A percentile compares a stretch with the other conserved stretches of the same genome.
These are phyloP conservation scores for Trametes punicea DNA, from an alignment of 768 basidiomycete genomes.

Conservation along the genomic window DNA sequence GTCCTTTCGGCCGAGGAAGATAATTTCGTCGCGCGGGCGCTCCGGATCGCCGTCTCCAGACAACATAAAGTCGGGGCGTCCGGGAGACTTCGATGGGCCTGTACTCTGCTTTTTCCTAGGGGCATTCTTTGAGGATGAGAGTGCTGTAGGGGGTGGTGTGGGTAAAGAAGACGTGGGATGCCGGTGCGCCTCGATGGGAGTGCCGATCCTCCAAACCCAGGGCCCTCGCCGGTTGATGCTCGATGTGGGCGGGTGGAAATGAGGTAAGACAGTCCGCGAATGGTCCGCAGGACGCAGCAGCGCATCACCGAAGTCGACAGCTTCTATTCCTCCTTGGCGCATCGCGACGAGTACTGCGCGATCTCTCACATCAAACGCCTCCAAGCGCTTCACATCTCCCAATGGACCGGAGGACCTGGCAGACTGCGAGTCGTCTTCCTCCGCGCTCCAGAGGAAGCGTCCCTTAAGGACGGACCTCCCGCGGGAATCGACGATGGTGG, in stretches of 20 bases:
- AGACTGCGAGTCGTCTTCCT: conserved; percentile 46
- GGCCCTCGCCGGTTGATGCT: conserved; percentile 67
- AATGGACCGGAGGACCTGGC: conserved; percentile 42
- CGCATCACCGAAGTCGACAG: conserved; percentile 75
- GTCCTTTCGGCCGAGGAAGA: conserved; percentile 74
- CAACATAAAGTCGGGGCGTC: conserved; percentile 49
- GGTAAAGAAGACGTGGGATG: conserved; percentile 37
- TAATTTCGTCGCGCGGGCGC: conserved; percentile 59
- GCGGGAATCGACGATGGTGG: conserved; percentile 81
- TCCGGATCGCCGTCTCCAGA: conserved; percentile 50
- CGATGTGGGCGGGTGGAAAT: conserved; percentile 60
- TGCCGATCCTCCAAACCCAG: conserved; percentile 83
- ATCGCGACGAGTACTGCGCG: conserved; percentile 79
- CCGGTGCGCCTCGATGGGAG: conserved; percentile 49
- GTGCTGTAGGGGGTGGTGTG: conserved; percentile 16
- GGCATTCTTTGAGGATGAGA: conserved; percentile 23
- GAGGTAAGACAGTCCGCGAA: conserved; percentile 68
- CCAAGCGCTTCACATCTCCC: conserved; percentile 80
- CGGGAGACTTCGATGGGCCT: conserved; percentile 45
- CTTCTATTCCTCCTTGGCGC: conserved; percentile 84
- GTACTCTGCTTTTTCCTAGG: conserved; percentile 49
- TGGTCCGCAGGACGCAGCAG: conserved; percentile 76
- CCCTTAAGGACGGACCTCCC: conserved; percentile 82
- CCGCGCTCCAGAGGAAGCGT: conserved; percentile 74
- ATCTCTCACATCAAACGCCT: conserved; percentile 75